phyloP scores from a whole-genome alignment of 257 asterid species.

The Fraxinus quadrangulata region DNA sequence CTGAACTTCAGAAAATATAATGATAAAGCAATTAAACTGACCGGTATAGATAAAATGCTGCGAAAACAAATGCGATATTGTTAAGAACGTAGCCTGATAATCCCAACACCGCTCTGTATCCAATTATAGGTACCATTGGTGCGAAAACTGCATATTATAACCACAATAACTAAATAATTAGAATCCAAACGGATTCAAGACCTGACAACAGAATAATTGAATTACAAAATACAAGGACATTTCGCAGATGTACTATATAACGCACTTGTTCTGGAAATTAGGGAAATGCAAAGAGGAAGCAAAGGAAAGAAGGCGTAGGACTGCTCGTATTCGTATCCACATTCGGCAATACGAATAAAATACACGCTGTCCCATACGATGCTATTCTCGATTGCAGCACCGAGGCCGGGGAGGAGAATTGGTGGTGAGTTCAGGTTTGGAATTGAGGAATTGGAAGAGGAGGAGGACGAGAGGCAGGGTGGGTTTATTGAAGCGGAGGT shows the following conservation, averaged over 20 bases:
- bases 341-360: constrained; percentile 76
- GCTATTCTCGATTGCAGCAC: constrained; percentile 67
- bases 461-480: constrained; percentile 32
- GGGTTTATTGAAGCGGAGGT: constrained; percentile 50
- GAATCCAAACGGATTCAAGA: constrained; percentile 18
- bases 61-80: constrained; percentile 65
- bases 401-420: constrained; percentile 52
- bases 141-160: constrained; percentile 61
- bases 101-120: constrained; percentile 84
- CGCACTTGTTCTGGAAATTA: constrained; percentile 72
- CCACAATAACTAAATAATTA: neutral
- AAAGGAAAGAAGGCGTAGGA: constrained; percentile 85
- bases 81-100: constrained; percentile 80
- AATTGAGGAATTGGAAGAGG: constrained; percentile 24
- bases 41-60: constrained; percentile 73
- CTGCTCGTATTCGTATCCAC: constrained; percentile 96
- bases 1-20: neutral
- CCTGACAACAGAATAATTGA: neutral
- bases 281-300: constrained; percentile 75
- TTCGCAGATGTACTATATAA: neutral
- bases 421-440: constrained; percentile 26
- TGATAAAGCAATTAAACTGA: constrained; percentile 31
- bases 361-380: constrained; percentile 94
- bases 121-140: constrained; percentile 78
- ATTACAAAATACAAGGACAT: neutral